These are phyloP conservation scores for Lithospermum erythrorhizon DNA, from an alignment of 257 asterid species.

Conservation along the genomic window DNA sequence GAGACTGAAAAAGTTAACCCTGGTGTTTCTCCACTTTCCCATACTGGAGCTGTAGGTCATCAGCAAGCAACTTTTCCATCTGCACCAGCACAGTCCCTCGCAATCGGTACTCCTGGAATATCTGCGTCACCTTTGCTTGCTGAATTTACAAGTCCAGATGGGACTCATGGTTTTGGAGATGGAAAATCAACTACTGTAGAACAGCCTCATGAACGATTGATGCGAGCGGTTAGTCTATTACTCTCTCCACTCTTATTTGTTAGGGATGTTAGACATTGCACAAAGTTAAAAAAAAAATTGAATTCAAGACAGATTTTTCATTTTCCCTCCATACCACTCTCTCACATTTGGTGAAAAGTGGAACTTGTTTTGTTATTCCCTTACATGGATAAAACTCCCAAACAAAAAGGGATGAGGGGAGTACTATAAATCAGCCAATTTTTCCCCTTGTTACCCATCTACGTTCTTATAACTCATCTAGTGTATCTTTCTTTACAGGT, in stretches of 20 bases:
- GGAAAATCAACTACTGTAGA: conserved; percentile 46
- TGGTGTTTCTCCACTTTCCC: conserved; percentile 39
- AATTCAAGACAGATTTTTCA: too few species aligned
- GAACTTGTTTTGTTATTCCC: too few species aligned
- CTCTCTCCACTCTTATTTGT: too few species aligned
- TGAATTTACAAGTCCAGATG: conserved; percentile 55
- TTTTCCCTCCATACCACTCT: too few species aligned
- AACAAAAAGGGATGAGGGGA: too few species aligned
- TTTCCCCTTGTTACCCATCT: background rate
- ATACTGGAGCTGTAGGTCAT: conserved; percentile 40
- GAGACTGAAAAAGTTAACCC: conserved; percentile 51
- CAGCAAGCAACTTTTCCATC: conserved; percentile 40
- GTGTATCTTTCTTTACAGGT: conserved; percentile 28
- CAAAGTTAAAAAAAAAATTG: too few species aligned
- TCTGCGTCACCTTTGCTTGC: conserved; percentile 81
- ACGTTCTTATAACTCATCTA: background rate
- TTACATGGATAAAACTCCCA: too few species aligned
- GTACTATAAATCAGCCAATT: background rate
- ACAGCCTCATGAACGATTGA: conserved; percentile 61
- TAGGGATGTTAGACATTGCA: too few species aligned
- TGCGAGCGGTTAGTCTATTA: conserved; percentile 40
- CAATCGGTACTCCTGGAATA: conserved; percentile 73
- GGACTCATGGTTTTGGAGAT: conserved; percentile 42
- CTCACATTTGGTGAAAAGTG: too few species aligned
- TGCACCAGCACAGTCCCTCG: conserved; percentile 52